Conservation (phyloP, 2,329 filamentous ascomycete species). For the Epichloe uncinata region DNA sequence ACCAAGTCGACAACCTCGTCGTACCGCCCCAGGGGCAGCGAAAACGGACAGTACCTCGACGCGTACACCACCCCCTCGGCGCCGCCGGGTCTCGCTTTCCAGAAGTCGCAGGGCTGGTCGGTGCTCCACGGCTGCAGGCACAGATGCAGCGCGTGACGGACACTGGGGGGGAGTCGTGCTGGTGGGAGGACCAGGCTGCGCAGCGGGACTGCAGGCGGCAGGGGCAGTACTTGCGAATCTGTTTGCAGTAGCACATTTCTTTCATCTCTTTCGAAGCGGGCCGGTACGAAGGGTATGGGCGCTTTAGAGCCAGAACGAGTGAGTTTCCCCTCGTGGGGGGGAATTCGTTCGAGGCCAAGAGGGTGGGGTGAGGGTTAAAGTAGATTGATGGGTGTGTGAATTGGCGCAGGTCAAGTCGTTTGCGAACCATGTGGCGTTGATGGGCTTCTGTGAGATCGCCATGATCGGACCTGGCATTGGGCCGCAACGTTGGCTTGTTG, state of each 20-base stretch:
- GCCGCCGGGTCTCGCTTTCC: background rate
- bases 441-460: too few relatives aligned
- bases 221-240: slow-evolving; percentile 1
- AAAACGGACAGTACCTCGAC: background rate
- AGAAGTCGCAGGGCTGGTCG: background rate
- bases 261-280: background rate
- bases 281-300: too few relatives aligned
- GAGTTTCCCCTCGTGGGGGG: too few relatives aligned
- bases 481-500: too few relatives aligned
- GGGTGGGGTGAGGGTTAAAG: background rate
- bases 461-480: too few relatives aligned
- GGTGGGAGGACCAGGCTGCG: background rate
- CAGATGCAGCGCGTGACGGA: background rate
- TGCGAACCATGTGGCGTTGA: too few relatives aligned
- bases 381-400: background rate
- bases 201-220: slow-evolving; percentile 1
- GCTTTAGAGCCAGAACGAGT: too few relatives aligned
- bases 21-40: background rate
- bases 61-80: background rate
- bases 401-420: background rate
- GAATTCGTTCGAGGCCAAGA: too few relatives aligned
- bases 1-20: background rate
- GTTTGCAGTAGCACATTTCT: slow-evolving; percentile 2
- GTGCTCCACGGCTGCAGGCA: background rate
- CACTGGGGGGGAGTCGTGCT: background rate